Evolutionary conservation across 192 early-diverging fungal genomes (phyloP).

Genomic region (Entomortierella parvispora): DNA sequence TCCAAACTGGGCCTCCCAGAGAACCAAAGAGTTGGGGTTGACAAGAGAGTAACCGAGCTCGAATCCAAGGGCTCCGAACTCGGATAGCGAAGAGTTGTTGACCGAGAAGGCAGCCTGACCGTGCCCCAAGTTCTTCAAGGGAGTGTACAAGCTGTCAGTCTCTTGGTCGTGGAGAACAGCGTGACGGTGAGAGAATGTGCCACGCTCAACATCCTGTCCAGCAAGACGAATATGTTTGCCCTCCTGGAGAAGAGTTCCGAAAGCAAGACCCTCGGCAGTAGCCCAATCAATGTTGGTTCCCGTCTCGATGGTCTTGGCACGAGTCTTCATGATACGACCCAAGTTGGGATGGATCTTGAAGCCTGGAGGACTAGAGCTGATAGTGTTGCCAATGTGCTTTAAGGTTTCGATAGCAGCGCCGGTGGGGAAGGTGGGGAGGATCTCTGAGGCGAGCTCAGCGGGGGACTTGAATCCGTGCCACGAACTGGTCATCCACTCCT

Average conservation of each 20-base stretch:
- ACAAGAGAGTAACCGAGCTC: conserved; percentile 97
- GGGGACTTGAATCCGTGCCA: conserved; percentile 93
- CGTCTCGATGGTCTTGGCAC: conserved; percentile 81
- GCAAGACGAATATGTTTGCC: conserved; percentile 93
- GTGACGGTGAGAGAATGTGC: conserved; percentile 99
- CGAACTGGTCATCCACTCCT: conserved; percentile 95
- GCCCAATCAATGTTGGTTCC: conserved; percentile 95
- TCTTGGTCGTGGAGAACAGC: conserved; percentile 96
- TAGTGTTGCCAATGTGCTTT: conserved; percentile 83
- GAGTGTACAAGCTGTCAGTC: conserved; percentile 83
- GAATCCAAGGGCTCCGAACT: conserved; percentile 95
- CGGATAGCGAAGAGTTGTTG: conserved; percentile 95
- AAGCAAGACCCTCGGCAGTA: conserved; percentile 93
- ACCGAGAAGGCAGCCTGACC: conserved; percentile 91
- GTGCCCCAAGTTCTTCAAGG: conserved; percentile 87
- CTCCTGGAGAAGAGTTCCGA: conserved; percentile 90
- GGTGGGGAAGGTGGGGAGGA: conserved; percentile 77
- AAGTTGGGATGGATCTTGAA: conserved; percentile 92
- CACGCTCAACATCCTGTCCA: conserved; percentile 99
- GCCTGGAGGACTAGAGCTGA: conserved; percentile 81
- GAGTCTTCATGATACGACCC: conserved; percentile 82
- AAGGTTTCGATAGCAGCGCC: conserved; percentile 78
- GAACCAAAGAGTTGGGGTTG: conserved; percentile 91
- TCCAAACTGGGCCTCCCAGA: conserved; percentile 99
- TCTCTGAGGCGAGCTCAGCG: conserved; percentile 74